Evolutionary conservation across 1,284 basidiomycete genomes (phyloP).

Genomic region (Malassezia japonica): DNA sequence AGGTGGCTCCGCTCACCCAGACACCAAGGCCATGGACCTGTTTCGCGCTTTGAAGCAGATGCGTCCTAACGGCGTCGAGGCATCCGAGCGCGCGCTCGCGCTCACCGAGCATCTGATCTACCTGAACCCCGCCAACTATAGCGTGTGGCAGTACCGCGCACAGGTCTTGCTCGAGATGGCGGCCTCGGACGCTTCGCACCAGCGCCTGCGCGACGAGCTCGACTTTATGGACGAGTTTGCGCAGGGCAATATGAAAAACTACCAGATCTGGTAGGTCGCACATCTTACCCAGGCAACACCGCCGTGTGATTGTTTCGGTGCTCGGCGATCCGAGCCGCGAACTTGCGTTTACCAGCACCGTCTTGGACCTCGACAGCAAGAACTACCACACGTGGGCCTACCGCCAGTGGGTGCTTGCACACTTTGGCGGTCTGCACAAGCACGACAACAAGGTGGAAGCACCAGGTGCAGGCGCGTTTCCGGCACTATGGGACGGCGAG

Average conservation of each 20-base stretch:
- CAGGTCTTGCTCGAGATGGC: conserved; percentile 26
- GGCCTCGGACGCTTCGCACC: not conserved
- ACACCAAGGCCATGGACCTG: conserved; percentile 39
- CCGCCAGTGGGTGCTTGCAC: conserved; percentile 37
- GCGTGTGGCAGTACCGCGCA: conserved; percentile 39
- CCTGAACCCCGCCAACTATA: conserved; percentile 37
- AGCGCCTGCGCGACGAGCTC: conserved; percentile 22
- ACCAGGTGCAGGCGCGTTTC: conserved; percentile 17
- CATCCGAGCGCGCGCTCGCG: conserved; percentile 24
- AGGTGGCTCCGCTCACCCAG: conserved; percentile 15
- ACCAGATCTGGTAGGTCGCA: conserved; percentile 37
- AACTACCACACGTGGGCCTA: conserved; percentile 48
- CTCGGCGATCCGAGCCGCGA: conserved; percentile 29
- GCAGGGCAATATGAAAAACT: conserved; percentile 39
- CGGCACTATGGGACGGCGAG: conserved; percentile 65
- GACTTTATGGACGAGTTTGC: conserved; percentile 32
- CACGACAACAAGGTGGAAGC: not conserved
- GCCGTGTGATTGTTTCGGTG: conserved; percentile 25
- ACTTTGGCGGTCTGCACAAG: conserved; percentile 30
- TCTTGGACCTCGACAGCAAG: conserved; percentile 30
- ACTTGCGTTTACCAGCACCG: conserved; percentile 25
- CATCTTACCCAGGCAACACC: conserved; percentile 28
- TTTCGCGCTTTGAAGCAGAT: conserved; percentile 28
- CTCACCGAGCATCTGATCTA: conserved; percentile 33
- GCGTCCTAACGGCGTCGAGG: conserved; percentile 16